Conservation (phyloP, 768 basidiomycete genomes). For the Lactarius hengduanensis region DNA sequence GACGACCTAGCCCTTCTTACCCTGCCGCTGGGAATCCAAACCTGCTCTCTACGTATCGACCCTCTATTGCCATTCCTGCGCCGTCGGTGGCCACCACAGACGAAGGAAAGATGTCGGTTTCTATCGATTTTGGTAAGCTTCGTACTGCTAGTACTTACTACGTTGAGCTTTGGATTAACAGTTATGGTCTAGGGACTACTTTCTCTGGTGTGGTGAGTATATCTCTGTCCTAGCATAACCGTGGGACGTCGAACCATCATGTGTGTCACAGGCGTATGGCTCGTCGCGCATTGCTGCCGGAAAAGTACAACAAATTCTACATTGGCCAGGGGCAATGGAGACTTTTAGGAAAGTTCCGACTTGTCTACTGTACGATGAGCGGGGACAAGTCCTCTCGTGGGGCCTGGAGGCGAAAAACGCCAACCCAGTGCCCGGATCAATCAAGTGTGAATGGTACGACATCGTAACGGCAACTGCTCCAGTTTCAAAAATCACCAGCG, state of each 20-base stretch:
- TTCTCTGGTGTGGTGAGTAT: constrained; percentile 83
- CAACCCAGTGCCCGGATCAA: constrained; percentile 58
- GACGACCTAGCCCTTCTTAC: constrained; percentile 22
- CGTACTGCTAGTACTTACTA: neutral
- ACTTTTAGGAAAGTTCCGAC: constrained; percentile 84
- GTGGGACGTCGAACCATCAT: neutral
- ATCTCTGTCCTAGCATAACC: constrained; percentile 3
- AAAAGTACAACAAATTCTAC: constrained; percentile 77
- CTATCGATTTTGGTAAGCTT: constrained; percentile 75
- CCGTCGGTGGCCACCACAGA: constrained; percentile 35
- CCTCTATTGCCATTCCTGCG: constrained; percentile 3
- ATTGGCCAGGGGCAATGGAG: constrained; percentile 84
- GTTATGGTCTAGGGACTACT: constrained; percentile 60
- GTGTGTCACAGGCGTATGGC: constrained; percentile 64
- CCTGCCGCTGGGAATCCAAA: constrained; percentile 14
- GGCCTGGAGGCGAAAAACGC: constrained; percentile 86
- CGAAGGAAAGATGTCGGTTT: constrained; percentile 79
- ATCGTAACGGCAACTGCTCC: constrained; percentile 14
- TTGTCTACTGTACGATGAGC: constrained; percentile 76
- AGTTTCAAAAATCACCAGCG: neutral
- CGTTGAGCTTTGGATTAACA: constrained; percentile 21
- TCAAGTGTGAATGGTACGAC: constrained; percentile 53
- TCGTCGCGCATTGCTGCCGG: constrained; percentile 81
- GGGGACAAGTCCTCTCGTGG: constrained; percentile 76
- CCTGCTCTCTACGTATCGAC: constrained; percentile 18